Conservation (phyloP, 1,284 basidiomycete genomes). For the Pseudozyma thailandica region DNA sequence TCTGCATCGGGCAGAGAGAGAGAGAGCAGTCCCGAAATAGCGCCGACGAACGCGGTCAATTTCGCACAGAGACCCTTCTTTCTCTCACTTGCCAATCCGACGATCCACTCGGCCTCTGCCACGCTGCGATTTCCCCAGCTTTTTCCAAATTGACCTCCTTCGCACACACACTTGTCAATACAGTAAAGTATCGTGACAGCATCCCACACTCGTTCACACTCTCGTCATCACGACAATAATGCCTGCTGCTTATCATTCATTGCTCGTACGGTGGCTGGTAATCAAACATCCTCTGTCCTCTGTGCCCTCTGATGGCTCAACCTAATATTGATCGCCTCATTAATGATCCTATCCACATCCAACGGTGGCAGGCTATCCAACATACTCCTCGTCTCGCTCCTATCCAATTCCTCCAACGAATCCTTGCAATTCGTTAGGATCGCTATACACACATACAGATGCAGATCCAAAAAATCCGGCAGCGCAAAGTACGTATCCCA, state of each 20-base stretch:
- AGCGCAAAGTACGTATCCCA: conserved; percentile 68
- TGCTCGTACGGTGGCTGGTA: background rate
- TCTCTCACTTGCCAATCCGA: too few species aligned
- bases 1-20: too few species aligned
- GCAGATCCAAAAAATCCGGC: conserved; percentile 64
- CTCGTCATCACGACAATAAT: too few species aligned
- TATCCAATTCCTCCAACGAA: conserved; percentile 67
- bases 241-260: background rate
- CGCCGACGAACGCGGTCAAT: too few species aligned
- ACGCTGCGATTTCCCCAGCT: too few species aligned
- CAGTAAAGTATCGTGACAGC: too few species aligned
- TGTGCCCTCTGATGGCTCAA: conserved; percentile 57
- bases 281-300: conserved; percentile 31
- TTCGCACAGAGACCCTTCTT: too few species aligned
- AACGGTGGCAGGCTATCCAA: conserved; percentile 64
- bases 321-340: conserved; percentile 66
- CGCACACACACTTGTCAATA: too few species aligned
- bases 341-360: conserved; percentile 66
- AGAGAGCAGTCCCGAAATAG: too few species aligned
- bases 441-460: conserved; percentile 68
- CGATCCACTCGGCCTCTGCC: too few species aligned
- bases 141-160: too few species aligned
- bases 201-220: too few species aligned
- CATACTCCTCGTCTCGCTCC: conserved; percentile 66
- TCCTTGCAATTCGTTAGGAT: conserved; percentile 68